phyloP scores from a whole-genome alignment of 2,329 filamentous ascomycete genomes.

The Salinomyces thailandicus region DNA sequence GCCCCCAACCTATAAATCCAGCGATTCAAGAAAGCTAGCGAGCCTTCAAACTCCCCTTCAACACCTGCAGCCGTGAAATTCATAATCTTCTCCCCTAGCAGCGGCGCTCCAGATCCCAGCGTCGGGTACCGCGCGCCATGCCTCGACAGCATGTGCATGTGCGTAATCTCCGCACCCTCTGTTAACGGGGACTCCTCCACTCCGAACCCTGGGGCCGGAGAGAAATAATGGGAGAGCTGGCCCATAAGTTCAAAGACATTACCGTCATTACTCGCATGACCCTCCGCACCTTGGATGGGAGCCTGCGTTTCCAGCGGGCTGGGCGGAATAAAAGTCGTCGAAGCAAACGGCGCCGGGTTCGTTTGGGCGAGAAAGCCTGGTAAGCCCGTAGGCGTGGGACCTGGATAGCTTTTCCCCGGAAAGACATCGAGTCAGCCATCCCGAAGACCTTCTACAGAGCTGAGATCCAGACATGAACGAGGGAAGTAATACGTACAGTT shows the following conservation, averaged over 20 bases:
- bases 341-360: conserved; percentile 52
- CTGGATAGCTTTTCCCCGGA: conserved; percentile 23
- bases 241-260: conserved; percentile 65
- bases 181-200: conserved; percentile 62
- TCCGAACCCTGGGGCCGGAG: conserved; percentile 59
- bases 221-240: conserved; percentile 58
- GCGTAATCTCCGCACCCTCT: conserved; percentile 54
- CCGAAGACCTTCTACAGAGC: neutral
- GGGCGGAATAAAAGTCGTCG: conserved; percentile 56
- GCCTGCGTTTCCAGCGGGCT: conserved; percentile 60
- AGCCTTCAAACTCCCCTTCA: conserved; percentile 41
- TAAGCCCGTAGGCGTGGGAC: conserved; percentile 59
- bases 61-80: conserved; percentile 38
- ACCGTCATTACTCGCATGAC: conserved; percentile 43
- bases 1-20: conserved; percentile 61
- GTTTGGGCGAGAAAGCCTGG: conserved; percentile 63
- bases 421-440: neutral
- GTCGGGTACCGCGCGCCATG: conserved; percentile 68
- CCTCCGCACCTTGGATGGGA: conserved; percentile 49
- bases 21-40: conserved; percentile 54
- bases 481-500: conserved; percentile 34
- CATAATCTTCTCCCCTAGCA: conserved; percentile 48
- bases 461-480: too few relatives aligned
- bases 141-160: conserved; percentile 62
- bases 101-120: conserved; percentile 43